A percentile compares a stretch with the other conserved stretches of the same genome.
phyloP scores from a whole-genome alignment of 805 yeast genomes.

The Suhomyces pyralidae region DNA sequence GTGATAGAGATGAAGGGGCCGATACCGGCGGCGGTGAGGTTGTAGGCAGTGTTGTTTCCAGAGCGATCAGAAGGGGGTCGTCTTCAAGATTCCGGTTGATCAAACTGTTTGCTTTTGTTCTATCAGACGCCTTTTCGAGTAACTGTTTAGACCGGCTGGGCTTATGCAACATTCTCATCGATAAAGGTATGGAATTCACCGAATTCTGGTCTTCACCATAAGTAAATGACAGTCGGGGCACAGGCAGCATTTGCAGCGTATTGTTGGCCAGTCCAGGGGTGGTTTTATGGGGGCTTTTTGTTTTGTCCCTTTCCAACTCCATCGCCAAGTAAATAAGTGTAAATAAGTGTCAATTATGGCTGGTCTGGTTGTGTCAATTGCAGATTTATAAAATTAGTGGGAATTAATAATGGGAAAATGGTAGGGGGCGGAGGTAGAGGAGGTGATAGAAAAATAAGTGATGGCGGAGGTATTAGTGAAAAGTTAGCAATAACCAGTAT shows the following conservation, averaged over 20 bases:
- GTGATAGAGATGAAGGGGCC: neutral
- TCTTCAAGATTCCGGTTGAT: conserved; percentile 17
- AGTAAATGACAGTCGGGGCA: conserved; percentile 4
- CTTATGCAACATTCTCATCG: conserved; percentile 37
- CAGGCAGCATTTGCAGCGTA: neutral
- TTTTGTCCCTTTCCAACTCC: neutral
- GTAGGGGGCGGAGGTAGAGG: neutral
- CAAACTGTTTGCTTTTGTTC: conserved; percentile 27
- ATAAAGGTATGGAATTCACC: conserved; percentile 18
- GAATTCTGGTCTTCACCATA: conserved; percentile 8
- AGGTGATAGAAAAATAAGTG: neutral
- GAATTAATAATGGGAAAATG: neutral
- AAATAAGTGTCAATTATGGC: too few relatives aligned
- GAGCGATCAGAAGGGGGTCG: neutral
- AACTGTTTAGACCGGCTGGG: conserved; percentile 34
- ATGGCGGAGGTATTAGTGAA: neutral
- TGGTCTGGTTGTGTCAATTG: neutral
- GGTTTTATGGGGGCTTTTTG: neutral
- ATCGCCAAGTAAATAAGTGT: too few relatives aligned
- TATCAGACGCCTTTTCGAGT: conserved; percentile 30
- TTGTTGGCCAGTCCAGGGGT: neutral
- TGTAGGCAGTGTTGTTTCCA: neutral
- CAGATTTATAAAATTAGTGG: neutral
- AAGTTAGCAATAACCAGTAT: neutral
- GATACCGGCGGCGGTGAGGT: neutral